These are phyloP conservation scores for Arabidopsis arenosa DNA, from an alignment of 345 rosid species.

Conservation along the genomic window DNA sequence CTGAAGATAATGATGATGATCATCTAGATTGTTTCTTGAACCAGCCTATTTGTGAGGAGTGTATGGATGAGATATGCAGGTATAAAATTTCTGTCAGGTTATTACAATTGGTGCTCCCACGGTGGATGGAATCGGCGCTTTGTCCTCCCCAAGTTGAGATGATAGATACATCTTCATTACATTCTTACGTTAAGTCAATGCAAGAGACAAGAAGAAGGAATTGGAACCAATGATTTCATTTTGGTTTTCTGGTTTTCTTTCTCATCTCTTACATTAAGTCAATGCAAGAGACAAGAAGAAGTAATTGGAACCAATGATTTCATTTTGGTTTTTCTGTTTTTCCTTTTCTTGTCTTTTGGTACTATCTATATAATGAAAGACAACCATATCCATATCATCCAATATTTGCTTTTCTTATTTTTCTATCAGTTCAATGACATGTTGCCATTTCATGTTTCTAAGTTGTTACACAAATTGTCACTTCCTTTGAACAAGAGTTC, in stretches of 20 bases:
- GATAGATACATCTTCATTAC: neutral
- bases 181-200: neutral
- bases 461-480: neutral
- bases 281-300: no score
- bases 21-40: slow-evolving; percentile 1
- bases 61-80: neutral
- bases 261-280: neutral
- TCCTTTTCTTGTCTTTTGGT: neutral
- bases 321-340: neutral
- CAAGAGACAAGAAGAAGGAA: no score
- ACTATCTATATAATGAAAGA: neutral
- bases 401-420: neutral
- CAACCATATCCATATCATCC: neutral
- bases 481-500: neutral
- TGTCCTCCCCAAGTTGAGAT: neutral
- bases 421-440: neutral
- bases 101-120: neutral
- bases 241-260: neutral
- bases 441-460: neutral
- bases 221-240: neutral
- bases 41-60: neutral
- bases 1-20: neutral
- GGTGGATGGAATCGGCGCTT: slow-evolving; percentile 1
- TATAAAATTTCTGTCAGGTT: no score
- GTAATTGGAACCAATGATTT: neutral